phyloP scores from a whole-genome alignment of 495 filamentous ascomycete species.

The Neurospora sp. region DNA sequence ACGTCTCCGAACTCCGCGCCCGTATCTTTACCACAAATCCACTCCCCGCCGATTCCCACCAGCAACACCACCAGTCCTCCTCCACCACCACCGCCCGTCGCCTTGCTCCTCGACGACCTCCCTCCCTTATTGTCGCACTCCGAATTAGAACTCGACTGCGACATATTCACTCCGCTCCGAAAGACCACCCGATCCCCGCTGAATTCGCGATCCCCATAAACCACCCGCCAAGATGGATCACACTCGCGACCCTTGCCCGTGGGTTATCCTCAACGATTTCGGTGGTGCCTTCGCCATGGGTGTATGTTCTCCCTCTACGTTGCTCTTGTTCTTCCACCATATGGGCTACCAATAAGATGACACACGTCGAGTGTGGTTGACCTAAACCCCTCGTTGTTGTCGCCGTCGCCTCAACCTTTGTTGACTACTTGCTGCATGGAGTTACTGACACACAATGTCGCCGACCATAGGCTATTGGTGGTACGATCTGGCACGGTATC shows the following conservation, averaged over 20 bases:
- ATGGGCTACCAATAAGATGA: not conserved
- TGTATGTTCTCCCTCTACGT: conserved; percentile 41
- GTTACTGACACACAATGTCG: not conserved
- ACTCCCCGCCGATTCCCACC: not conserved
- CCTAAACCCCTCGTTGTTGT: not conserved
- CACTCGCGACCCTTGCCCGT: conserved; percentile 83
- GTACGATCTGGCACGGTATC: conserved; percentile 94
- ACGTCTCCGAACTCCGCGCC: conserved; percentile 5
- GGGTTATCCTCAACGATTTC: conserved; percentile 93
- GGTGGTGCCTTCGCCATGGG: conserved; percentile 97
- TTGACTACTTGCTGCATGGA: not conserved
- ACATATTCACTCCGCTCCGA: not conserved
- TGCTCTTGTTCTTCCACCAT: not conserved
- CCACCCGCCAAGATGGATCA: conserved; percentile 56
- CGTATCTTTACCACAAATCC: not conserved
- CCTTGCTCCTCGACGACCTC: not conserved
- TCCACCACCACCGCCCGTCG: not conserved
- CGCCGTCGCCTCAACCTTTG: not conserved
- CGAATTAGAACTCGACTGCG: not conserved
- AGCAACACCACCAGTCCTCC: not conserved
- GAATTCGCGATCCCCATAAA: not conserved
- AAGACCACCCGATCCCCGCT: not conserved
- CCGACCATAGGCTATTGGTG: conserved; percentile 62
- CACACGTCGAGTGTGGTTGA: not conserved
- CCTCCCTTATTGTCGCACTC: not conserved